A percentile compares a stretch with the other conserved stretches of the same genome.
These are phyloP conservation scores for Tremella yokohamensis DNA, from an alignment of 768 basidiomycete species.

Conservation along the genomic window DNA sequence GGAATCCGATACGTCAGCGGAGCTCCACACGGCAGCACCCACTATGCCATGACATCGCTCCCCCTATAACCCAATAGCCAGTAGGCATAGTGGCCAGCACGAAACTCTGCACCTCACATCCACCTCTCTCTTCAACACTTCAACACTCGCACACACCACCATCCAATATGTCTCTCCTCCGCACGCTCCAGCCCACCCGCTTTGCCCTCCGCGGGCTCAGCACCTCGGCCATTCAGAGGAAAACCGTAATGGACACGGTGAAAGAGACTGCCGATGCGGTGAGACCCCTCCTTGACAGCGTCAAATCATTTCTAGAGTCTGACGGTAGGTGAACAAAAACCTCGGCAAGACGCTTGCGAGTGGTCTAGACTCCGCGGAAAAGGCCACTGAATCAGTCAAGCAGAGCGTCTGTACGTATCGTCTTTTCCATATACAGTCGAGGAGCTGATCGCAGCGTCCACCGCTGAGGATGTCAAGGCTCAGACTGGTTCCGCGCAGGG, in stretches of 20 bases:
- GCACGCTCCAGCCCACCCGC: neutral
- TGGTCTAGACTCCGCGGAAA: constrained; percentile 25
- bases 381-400: constrained; percentile 20
- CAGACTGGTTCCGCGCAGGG: too few species aligned
- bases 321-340: constrained; percentile 40
- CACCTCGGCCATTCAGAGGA: constrained; percentile 21
- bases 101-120: too few species aligned
- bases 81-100: too few species aligned
- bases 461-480: neutral
- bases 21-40: too few species aligned
- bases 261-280: constrained; percentile 42
- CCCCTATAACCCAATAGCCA: too few species aligned
- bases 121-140: too few species aligned
- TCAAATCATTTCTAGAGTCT: neutral
- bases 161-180: constrained; percentile 1
- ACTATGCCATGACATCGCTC: too few species aligned
- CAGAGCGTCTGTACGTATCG: constrained; percentile 28
- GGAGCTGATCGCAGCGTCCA: neutral
- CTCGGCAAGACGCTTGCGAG: constrained; percentile 36
- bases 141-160: too few species aligned
- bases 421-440: neutral
- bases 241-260: constrained; percentile 31
- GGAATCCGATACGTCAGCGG: too few species aligned
- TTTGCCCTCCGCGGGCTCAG: constrained; percentile 15
- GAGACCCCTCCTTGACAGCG: constrained; percentile 12